phyloP scores from a whole-genome alignment of 2,329 filamentous ascomycete genomes.

The Paecilomyces dactylethromorphus region DNA sequence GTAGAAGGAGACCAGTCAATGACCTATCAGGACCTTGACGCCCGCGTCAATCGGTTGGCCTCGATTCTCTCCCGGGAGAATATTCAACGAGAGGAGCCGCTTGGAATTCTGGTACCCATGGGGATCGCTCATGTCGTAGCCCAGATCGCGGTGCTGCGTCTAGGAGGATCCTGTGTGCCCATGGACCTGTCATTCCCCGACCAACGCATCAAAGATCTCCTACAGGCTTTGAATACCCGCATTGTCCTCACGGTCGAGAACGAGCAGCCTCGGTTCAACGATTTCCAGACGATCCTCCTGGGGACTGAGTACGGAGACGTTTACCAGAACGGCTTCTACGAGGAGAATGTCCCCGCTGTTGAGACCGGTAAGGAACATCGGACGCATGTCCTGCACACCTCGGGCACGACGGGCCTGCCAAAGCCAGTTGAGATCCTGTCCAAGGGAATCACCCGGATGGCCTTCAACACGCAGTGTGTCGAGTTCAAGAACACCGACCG shows the following conservation, averaged over 20 bases:
- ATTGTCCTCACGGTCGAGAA: not conserved
- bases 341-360: too few relatives aligned
- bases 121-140: not conserved
- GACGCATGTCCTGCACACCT: too few relatives aligned
- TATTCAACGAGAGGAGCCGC: not conserved
- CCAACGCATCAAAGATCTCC: not conserved
- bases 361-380: too few relatives aligned
- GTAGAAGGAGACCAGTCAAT: not conserved
- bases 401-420: too few relatives aligned
- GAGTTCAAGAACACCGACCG: too few relatives aligned
- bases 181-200: not conserved
- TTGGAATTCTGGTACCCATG: not conserved
- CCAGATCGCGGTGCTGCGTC: not conserved
- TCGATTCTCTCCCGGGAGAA: not conserved
- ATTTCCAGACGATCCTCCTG: too few relatives aligned
- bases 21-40: not conserved
- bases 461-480: too few relatives aligned
- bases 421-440: too few relatives aligned
- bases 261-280: too few relatives aligned
- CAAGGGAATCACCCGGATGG: too few relatives aligned
- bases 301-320: too few relatives aligned
- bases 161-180: not conserved
- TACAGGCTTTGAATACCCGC: not conserved
- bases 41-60: not conserved
- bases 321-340: too few relatives aligned